Evolutionary conservation across 1,284 basidiomycete genomes (phyloP), one percentile per base, ranked within the genome.

Genomic region (Trametes versicolor): DNA sequence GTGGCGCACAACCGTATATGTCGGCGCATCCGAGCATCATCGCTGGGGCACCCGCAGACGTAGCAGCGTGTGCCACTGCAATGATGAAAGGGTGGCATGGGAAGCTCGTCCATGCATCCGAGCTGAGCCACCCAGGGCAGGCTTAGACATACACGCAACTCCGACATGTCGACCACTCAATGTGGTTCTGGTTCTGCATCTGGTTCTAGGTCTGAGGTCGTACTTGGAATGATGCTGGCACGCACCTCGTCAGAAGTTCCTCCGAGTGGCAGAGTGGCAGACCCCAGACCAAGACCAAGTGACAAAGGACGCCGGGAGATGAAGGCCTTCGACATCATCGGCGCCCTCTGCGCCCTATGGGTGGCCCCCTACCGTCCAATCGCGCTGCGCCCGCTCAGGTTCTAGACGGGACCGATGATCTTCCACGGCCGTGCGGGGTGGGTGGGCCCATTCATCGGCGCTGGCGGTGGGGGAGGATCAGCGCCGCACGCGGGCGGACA

Each of bases 181-280:
- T 45, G 13, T 21, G 9, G 9, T 23, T 19, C n/a, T 6, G 4
- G 25, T 37, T 45, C 12, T 21, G 9, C 2, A 15, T 19, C n/a
- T 6, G 4, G 25, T 37, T 45, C 12, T 15, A 32, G 41, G 53
- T 53, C 29, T 47, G 23, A 7, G n/a, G 50, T 4, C 32, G 58
- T 60, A 41, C 51, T 53, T 25, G 58, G 51, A 60, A 53, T 54
- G 58, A 60, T 60, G 51, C 51, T n/a, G n/a, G n/a, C 23, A 51
- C n/a, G 17, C 21, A 32, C 29, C 25, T 10, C 23, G 15, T 19
- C 23, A 29, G 49, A 60, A 47, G 49, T 12, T 45, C 49, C 39
- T 3, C 29, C 29, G 29, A 32, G 29, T 32, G 4, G 29, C 29
- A 32, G 29, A 32, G 29, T 43, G 34, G 45, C n/a, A 36, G n/a